Conservation (phyloP, 1,139 yeast species). For the Yamadazyma oceani region DNA sequence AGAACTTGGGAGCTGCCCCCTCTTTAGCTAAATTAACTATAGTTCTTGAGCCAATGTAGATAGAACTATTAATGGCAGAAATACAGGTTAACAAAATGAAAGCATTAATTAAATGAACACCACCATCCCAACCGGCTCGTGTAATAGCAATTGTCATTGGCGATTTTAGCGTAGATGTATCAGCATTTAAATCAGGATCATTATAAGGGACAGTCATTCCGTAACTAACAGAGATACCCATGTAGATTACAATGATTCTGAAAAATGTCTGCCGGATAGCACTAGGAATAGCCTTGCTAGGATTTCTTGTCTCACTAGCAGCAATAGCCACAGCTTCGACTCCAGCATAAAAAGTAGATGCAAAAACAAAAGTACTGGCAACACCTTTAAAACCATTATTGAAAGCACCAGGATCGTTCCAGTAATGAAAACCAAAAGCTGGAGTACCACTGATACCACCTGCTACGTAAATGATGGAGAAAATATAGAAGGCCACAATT, state of each 20-base stretch:
- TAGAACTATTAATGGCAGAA: constrained; percentile 54
- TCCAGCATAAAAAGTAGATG: constrained; percentile 61
- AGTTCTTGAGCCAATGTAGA: constrained; percentile 53
- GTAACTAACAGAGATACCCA: constrained; percentile 53
- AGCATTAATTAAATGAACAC: constrained; percentile 51
- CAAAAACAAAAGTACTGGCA: constrained; percentile 68
- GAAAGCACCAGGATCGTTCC: constrained; percentile 54
- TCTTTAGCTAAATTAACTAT: constrained; percentile 51
- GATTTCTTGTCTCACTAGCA: constrained; percentile 58
- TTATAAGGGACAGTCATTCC: constrained; percentile 58
- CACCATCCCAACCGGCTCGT: constrained; percentile 51
- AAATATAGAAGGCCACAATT: constrained; percentile 56
- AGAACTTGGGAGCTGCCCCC: constrained; percentile 48
- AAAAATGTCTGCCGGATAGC: constrained; percentile 60
- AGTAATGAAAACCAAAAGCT: constrained; percentile 53
- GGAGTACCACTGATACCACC: constrained; percentile 62
- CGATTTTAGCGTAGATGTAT: constrained; percentile 32
- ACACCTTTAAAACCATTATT: constrained; percentile 65
- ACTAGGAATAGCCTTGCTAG: constrained; percentile 53
- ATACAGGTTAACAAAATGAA: constrained; percentile 52
- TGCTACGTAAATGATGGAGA: constrained; percentile 57
- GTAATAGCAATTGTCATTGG: constrained; percentile 46
- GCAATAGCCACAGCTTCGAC: constrained; percentile 58
- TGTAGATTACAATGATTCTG: constrained; percentile 53
- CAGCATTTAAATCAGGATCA: constrained; percentile 33